Evolutionary conservation across 164 flowering plant species (phyloP).

Genomic region (Chimonanthus salicifolius): DNA sequence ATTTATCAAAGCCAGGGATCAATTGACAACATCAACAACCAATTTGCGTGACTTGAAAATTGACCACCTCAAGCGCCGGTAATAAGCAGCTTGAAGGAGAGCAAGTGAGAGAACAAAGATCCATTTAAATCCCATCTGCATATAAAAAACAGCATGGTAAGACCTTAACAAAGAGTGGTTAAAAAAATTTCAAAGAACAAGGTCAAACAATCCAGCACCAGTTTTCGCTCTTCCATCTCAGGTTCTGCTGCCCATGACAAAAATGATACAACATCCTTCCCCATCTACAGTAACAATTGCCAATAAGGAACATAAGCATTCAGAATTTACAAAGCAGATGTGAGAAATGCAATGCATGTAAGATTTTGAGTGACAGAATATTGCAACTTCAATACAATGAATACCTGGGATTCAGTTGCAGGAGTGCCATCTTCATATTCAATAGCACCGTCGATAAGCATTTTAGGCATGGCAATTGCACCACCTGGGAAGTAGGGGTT

Average conservation of each 20-base stretch:
- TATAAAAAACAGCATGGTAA: neutral
- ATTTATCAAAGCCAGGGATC: neutral
- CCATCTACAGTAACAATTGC: constrained; percentile 47
- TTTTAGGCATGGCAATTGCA: constrained; percentile 95
- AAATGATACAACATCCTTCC: constrained; percentile 77
- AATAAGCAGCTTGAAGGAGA: constrained; percentile 34
- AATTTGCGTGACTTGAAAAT: constrained; percentile 31
- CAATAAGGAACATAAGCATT: neutral
- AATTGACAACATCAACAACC: constrained; percentile 31
- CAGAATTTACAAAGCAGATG: neutral
- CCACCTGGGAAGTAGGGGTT: constrained; percentile 98
- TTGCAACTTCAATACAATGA: neutral
- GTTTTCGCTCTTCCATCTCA: constrained; percentile 90
- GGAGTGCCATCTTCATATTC: constrained; percentile 91
- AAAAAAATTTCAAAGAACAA: neutral
- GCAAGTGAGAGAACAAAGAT: constrained; percentile 33
- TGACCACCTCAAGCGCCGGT: constrained; percentile 35
- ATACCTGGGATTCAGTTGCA: constrained; percentile 87
- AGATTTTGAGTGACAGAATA: neutral
- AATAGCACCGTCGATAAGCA: constrained; percentile 87
- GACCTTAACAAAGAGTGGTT: neutral
- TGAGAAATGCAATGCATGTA: neutral
- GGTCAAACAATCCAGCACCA: constrained; percentile 31
- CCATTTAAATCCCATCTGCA: constrained; percentile 39
- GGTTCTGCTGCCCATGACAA: constrained; percentile 91